A percentile compares a stretch with the other conserved stretches of the same genome.
Evolutionary conservation across 208 protist species (phyloP).

Genomic region (Angomonas deanei): DNA sequence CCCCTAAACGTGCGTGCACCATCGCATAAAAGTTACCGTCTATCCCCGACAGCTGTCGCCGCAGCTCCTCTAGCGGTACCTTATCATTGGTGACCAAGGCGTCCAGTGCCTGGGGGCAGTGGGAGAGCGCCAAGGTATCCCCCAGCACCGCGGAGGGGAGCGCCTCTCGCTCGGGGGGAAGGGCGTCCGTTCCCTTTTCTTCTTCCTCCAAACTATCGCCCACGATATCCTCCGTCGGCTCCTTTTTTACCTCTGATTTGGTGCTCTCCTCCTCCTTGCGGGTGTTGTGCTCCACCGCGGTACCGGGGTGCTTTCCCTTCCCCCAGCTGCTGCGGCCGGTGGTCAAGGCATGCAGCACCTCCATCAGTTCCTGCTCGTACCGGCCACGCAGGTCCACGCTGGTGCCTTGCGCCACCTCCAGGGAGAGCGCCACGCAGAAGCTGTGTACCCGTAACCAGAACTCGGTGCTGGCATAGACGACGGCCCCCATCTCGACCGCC

Average conservation of each 20-base stretch:
- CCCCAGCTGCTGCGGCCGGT: not conserved
- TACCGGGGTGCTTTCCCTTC: not conserved
- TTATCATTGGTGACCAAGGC: not conserved
- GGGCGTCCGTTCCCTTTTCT: not conserved
- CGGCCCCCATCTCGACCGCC: constrained; percentile 22
- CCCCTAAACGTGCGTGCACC: constrained; percentile 74
- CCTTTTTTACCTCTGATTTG: constrained; percentile 9
- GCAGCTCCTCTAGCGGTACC: constrained; percentile 10
- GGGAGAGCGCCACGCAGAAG: constrained; percentile 58
- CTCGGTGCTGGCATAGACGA: constrained; percentile 42
- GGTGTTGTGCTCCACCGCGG: not conserved
- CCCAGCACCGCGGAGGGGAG: constrained; percentile 14
- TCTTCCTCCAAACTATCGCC: constrained; percentile 10
- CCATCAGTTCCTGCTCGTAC: constrained; percentile 72
- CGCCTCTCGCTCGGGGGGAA: not conserved
- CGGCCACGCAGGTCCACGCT: constrained; percentile 45
- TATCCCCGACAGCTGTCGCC: constrained; percentile 24
- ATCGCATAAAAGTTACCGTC: constrained; percentile 64
- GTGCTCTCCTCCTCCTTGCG: constrained; percentile 2
- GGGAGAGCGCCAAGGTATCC: constrained; percentile 36
- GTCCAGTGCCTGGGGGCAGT: constrained; percentile 11
- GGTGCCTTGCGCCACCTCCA: constrained; percentile 55
- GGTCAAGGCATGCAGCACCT: constrained; percentile 40
- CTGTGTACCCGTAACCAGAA: constrained; percentile 69
- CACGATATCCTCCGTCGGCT: constrained; percentile 12